A percentile compares a stretch with the other conserved stretches of the same genome.
Conservation (phyloP, 2,329 filamentous ascomycete genomes). For the Fusarium citri region DNA sequence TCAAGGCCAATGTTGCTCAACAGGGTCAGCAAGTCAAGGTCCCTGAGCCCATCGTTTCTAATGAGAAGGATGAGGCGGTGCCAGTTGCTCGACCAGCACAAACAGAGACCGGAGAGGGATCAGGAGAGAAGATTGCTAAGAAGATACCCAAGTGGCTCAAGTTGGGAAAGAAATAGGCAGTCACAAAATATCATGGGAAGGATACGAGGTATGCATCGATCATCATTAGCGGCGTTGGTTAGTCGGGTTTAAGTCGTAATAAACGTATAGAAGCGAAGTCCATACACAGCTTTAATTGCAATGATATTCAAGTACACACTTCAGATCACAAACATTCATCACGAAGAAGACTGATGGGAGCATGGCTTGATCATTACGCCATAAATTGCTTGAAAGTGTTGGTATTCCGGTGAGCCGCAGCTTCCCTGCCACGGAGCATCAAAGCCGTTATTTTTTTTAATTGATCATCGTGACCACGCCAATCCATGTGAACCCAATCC, state of each 20-base stretch:
- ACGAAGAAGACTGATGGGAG: slow-evolving; percentile 4
- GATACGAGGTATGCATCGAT: slow-evolving; percentile 8
- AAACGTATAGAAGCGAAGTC: background rate
- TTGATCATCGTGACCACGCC: slow-evolving; percentile 53
- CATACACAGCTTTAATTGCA: background rate
- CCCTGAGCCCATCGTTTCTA: slow-evolving; percentile 63
- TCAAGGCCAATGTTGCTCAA: slow-evolving; percentile 68
- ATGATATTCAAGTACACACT: background rate
- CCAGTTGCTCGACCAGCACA: slow-evolving; percentile 43
- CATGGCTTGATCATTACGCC: slow-evolving; percentile 42
- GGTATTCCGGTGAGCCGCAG: slow-evolving; percentile 53
- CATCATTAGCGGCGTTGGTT: slow-evolving; percentile 31
- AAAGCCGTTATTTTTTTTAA: slow-evolving; percentile 48
- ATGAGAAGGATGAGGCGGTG: slow-evolving; percentile 51
- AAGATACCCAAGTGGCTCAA: slow-evolving; percentile 82
- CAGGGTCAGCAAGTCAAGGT: slow-evolving; percentile 76
- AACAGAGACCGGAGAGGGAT: slow-evolving; percentile 52
- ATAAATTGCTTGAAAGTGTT: slow-evolving; percentile 47
- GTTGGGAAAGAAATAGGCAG: slow-evolving; percentile 72
- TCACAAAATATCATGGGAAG: background rate
- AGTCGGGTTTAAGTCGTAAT: background rate
- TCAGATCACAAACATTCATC: background rate
- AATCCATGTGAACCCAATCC: slow-evolving; percentile 51
- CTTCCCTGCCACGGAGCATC: slow-evolving; percentile 48
- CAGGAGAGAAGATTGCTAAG: slow-evolving; percentile 72